Percentiles rank a stretch among this genome's conserved stretches.
Evolutionary conservation across 495 filamentous ascomycete species (phyloP).

Genomic region (Aspergillus baeticus): DNA sequence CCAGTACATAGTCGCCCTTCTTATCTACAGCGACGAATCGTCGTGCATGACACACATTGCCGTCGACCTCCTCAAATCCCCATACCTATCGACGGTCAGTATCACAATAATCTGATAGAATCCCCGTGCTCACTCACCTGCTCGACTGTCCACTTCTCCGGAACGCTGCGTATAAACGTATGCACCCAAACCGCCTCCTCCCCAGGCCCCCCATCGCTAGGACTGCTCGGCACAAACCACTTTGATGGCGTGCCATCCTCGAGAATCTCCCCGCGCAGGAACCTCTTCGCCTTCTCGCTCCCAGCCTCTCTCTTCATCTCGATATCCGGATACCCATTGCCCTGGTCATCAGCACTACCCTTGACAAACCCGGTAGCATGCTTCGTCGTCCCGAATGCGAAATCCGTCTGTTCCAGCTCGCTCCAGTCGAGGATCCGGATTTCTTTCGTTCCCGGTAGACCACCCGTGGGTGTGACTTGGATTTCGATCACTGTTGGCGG

Average conservation of each 20-base stretch:
- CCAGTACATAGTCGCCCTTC: not conserved
- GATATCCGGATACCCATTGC: not conserved
- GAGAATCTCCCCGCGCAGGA: slow-evolving; percentile 6
- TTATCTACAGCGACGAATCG: slow-evolving; percentile 1
- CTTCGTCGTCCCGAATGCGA: not conserved
- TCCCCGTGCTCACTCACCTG: slow-evolving; percentile 5
- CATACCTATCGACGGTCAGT: slow-evolving; percentile 1
- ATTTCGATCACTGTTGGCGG: not conserved
- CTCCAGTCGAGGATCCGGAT: not conserved
- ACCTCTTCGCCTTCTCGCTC: not conserved
- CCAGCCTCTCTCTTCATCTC: not conserved
- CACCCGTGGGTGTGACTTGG: not conserved
- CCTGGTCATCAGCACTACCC: not conserved
- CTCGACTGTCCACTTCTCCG: not conserved
- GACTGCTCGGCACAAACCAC: not conserved
- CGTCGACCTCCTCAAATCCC: slow-evolving; percentile 6
- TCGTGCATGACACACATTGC: slow-evolving; percentile 1
- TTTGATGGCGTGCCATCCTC: not conserved
- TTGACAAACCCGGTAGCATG: not conserved
- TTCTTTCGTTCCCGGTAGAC: not conserved
- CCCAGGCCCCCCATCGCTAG: not conserved
- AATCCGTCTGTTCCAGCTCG: not conserved
- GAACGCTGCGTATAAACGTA: not conserved
- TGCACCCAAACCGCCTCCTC: slow-evolving; percentile 2
- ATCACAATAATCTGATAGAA: no score